Base-by-base conservation (phyloP, 2,329 filamentous ascomycete genomes). In the Phialocephala sp. region DNA sequence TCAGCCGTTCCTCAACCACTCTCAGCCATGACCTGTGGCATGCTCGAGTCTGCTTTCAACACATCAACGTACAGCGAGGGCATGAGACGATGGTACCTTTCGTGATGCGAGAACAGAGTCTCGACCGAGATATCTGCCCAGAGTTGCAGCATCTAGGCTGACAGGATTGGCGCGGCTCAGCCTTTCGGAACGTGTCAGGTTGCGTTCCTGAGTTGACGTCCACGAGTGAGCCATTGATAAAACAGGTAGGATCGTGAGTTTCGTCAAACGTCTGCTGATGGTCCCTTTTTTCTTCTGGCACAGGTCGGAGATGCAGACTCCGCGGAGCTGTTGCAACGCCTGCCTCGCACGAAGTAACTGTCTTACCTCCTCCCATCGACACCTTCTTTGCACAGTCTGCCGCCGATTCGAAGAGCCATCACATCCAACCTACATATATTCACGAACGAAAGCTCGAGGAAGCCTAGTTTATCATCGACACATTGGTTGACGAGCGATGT, bases 31-130 rank as follows among this genome's bases (percentile, higher is more conserved):
- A 12, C 3, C 3, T 12, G 15, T 41, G 45, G 12, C 20, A 24
- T 50, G 20, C 45, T 50, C 45, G 45, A 50, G 45, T 50, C 45
- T 50, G 45, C 45, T 50, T 50, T 24, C n/a, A 50, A n/a, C 45
- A 50, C 45, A 50, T 50, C 45, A 14, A 50, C 45, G 45, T 50
- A 18, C 37, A 41, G 37, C 37, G 15, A 4, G 37, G 9, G n/a
- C 20, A 50, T 9, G 22, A 50, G 45, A 50, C 45, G 45, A 50
- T 50, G 45, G 22, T 50, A 50, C 45, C 45, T n/a, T 50, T n/a
- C 45, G 22, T 22, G n/a, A 50, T 22, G 45, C 2, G n/a, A 50
- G 45, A 2, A 50, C 43, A 20, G 11, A 18, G 8, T 50, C 45
- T 50, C 45, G 45, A 45, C 14, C 43, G 15, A n/a, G 43, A 50